Base-by-base conservation (phyloP, 2,329 filamentous ascomycete species). In the Sporothrix luriei region DNA sequence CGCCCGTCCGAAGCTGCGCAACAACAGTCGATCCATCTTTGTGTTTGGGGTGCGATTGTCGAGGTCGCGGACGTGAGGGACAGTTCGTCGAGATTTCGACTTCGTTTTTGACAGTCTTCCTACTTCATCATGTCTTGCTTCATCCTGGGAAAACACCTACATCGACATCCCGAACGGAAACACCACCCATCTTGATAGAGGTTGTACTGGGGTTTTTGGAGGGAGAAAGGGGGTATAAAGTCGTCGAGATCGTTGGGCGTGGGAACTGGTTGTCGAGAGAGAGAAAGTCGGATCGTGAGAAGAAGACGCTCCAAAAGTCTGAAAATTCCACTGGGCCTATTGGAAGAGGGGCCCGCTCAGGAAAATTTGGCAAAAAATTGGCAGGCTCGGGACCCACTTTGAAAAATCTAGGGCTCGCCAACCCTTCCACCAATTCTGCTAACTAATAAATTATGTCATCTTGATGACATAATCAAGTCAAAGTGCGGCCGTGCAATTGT, bases 131-230 rank as follows among this genome's bases (percentile, higher is more conserved):
- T 68, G 40, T 29, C 26, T 52, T 51, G 51, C 66, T 68, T 74
- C 66, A 69, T 68, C 68, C 66, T 55, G 59, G 76, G 74, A 75
- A 71, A 76, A 75, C 77, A 88, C 88, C 84, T 89, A 91, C 90
- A 87, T 92, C 90, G 82, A 94, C 91, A 85, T 94, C 91, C 84
- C 91, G 91, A 84, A 94, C 91, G 78, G 85, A 88, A 82, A 92
- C 91, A 83, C 90, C 87, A 81, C 85, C 84, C 91, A 94, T 94
- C 82, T 86, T 93, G 72, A 70, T 68, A 69, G 70, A 71, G 68
- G 52, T 73, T 71, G 66, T 64, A n/a, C 73, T 72, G 59, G 48
- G 62, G 40, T n/a, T 68, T 52, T 65, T 43, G 24, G 55, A 7
- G 14, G 43, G 59, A 64, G 67, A 62, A 59, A 66, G 46, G 43